Evolutionary conservation across 345 rosid genomes (phyloP), one percentile per base, ranked within the genome.

Genomic region (Populus deltoides): DNA sequence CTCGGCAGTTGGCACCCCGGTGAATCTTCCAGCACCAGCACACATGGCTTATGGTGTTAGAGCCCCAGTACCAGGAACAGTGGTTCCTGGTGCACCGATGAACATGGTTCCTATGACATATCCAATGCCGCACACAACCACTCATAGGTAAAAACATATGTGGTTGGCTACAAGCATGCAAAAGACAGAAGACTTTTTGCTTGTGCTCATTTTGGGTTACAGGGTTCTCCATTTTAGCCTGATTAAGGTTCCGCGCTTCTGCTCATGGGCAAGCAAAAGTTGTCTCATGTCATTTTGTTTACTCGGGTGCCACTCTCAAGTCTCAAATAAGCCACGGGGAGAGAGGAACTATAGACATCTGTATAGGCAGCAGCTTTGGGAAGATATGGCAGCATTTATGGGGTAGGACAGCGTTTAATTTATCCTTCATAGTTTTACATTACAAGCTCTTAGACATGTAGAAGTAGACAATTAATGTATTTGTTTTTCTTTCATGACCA

Each of bases 1-100:
- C 5, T 87, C 99, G 61, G 94, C 98, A n/a, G 94, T 95, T 51
- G 99, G 99, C 68, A 95, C 96, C 18, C 98, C 98, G 0, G 94
- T 93, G 83, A 95, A 87, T 81, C 94, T 95, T 78, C 86, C 97
- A 17, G 79, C 87, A 57, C 87, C 93, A 24, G 80, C 90, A 71
- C 97, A 90, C 85, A 85, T 95, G 86, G 89, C 93, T 51, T 95
- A 84, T 62, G 96, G 97, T 18, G 90, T 92, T 59, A 83, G 93
- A 84, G 90, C 90, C 75, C 89, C 92, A 33, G 45, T 73, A 25
- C 67, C 79, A 4, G 79, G 83, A 39, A 36, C 77, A 45, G 86
- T 90, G 77, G 91, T 93, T 81, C 91, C 93, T 62, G 94, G 92
- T 72, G 97, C 95, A 29, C 90, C 94, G 11, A 81, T 92, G 97